Evolutionary conservation across 2,329 filamentous ascomycete species (phyloP).

Genomic region (Fusarium liriodendri): DNA sequence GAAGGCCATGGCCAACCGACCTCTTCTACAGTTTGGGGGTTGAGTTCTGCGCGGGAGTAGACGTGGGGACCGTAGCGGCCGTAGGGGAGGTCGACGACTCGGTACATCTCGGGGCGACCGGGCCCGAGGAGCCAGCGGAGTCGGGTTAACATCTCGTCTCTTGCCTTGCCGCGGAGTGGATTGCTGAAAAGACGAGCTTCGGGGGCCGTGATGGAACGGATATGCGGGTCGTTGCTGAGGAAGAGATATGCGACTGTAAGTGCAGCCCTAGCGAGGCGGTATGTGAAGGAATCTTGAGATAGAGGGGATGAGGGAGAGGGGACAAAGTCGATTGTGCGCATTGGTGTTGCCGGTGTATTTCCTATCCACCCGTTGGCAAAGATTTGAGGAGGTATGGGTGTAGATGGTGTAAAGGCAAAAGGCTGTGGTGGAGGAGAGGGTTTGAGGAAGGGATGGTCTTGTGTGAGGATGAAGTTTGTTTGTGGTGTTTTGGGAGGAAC

Average conservation of each 20-base stretch:
- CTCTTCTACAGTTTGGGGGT: constrained; percentile 25
- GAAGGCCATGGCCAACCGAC: constrained; percentile 37
- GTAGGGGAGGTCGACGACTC: constrained; percentile 41
- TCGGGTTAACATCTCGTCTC: constrained; percentile 40
- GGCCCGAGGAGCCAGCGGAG: constrained; percentile 41
- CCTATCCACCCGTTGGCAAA: constrained; percentile 42
- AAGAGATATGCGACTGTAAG: constrained; percentile 37
- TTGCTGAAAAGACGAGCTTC: constrained; percentile 36
- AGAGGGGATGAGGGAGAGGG: constrained; percentile 7
- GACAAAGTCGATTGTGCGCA: constrained; percentile 2
- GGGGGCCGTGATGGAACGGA: constrained; percentile 4
- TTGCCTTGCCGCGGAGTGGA: constrained; percentile 22
- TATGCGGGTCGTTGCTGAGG: constrained; percentile 23
- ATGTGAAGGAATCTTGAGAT: constrained; percentile 35
- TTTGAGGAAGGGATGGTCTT: constrained; percentile 6
- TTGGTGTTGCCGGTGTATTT: constrained; percentile 21
- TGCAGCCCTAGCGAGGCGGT: constrained; percentile 33
- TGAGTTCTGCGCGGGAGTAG: constrained; percentile 35
- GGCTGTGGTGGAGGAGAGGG: background rate
- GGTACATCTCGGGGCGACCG: constrained; percentile 36
- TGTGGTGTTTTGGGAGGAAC: constrained; percentile 1
- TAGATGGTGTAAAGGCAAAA: constrained; percentile 10
- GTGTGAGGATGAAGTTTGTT: constrained; percentile 8
- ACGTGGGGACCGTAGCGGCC: constrained; percentile 40
- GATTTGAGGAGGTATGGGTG: constrained; percentile 31